Percentiles rank a stretch among this genome's conserved stretches.
Conservation (phyloP, 306 rosid species). For the Vigna radiata region DNA sequence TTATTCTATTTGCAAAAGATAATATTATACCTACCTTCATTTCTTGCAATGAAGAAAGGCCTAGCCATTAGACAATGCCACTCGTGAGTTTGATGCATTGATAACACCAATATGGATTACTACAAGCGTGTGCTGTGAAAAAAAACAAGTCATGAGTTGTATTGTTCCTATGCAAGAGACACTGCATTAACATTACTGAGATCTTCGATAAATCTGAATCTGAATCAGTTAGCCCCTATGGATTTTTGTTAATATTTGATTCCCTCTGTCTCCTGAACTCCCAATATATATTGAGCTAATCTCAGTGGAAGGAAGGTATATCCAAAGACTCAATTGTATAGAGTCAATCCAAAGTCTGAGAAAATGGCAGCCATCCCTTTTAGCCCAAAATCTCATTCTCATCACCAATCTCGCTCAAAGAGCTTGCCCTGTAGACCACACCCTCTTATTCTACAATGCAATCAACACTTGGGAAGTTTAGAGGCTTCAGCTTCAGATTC, state of each 20-base stretch:
- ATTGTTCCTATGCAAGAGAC: slow-evolving; percentile 48
- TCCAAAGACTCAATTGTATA: slow-evolving; percentile 37
- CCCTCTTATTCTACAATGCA: slow-evolving; percentile 58
- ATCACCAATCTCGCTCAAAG: slow-evolving; percentile 51
- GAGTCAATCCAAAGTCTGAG: slow-evolving; percentile 26
- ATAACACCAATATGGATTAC: slow-evolving; percentile 31
- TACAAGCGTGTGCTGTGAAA: slow-evolving; percentile 40
- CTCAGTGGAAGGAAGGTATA: slow-evolving; percentile 38
- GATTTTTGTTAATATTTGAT: slow-evolving; percentile 48
- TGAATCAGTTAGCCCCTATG: slow-evolving; percentile 50
- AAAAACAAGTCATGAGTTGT: slow-evolving; percentile 46
- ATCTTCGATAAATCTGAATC: slow-evolving; percentile 48
- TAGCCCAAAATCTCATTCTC: slow-evolving; percentile 44
- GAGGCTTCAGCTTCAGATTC: slow-evolving; percentile 50
- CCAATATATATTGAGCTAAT: slow-evolving; percentile 47
- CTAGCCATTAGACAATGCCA: slow-evolving; percentile 30
- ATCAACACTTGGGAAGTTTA: slow-evolving; percentile 51
- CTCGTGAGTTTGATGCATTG: slow-evolving; percentile 35
- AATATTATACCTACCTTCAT: slow-evolving; percentile 38
- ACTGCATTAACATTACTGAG: slow-evolving; percentile 43
- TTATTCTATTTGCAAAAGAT: slow-evolving; percentile 33
- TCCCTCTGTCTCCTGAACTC: slow-evolving; percentile 43
- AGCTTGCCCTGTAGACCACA: slow-evolving; percentile 58
- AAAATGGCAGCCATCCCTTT: slow-evolving; percentile 48
- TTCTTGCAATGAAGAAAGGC: slow-evolving; percentile 28